These are phyloP conservation scores for Isochrysis galbana DNA, from an alignment of 78 protist genomes.

Conservation along the genomic window DNA sequence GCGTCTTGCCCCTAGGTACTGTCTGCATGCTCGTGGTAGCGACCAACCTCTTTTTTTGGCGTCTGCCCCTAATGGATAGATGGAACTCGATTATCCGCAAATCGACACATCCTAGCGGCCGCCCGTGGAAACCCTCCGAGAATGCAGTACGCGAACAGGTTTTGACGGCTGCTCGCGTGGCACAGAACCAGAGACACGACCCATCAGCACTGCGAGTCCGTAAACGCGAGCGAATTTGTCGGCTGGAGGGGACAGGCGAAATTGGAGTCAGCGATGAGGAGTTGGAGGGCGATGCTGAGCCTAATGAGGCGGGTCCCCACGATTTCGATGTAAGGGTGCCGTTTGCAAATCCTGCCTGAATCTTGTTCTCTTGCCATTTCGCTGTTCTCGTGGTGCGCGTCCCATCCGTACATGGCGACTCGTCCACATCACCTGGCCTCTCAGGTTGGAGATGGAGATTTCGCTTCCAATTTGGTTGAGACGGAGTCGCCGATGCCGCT, in stretches of 20 bases:
- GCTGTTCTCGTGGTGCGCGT: too few species aligned
- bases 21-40: too few species aligned
- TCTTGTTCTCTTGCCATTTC: too few species aligned
- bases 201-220: not conserved
- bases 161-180: not conserved
- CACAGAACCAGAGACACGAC: not conserved
- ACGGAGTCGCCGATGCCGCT: not conserved
- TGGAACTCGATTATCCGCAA: slow-evolving; percentile 22
- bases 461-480: not conserved
- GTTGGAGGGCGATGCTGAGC: not conserved
- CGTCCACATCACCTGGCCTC: not conserved
- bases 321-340: too few species aligned
- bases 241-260: not conserved
- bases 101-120: not conserved
- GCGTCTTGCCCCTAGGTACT: too few species aligned
- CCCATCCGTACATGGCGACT: too few species aligned
- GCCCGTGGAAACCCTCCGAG: not conserved
- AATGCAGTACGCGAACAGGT: not conserved
- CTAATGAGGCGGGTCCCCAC: too few species aligned
- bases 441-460: not conserved
- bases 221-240: not conserved
- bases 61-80: too few species aligned
- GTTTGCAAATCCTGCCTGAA: too few species aligned
- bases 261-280: not conserved
- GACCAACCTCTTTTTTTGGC: too few species aligned